A percentile compares a stretch with the other conserved stretches of the same genome.
phyloP scores from a whole-genome alignment of 768 basidiomycete genomes.

The Mycena haematopus region DNA sequence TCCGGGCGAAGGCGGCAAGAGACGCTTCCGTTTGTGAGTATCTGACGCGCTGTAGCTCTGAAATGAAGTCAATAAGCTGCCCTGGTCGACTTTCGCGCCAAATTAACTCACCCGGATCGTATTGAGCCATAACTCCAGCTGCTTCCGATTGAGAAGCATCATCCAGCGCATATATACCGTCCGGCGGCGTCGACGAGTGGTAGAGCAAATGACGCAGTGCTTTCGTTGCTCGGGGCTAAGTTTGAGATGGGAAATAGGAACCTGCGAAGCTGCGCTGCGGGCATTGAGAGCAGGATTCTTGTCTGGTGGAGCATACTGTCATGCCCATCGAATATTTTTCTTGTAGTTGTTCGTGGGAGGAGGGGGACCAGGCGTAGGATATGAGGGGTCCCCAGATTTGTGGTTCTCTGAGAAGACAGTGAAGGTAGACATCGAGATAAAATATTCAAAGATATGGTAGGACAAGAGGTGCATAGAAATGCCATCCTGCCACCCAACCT shows the following conservation, averaged over 20 bases:
- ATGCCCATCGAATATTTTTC: neutral
- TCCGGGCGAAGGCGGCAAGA: neutral
- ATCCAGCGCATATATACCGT: no score
- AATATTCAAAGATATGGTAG: neutral
- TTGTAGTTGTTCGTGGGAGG: neutral
- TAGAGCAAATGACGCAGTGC: no score
- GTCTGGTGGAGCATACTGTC: neutral
- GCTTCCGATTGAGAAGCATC: no score
- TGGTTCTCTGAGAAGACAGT: neutral
- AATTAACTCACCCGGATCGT: neutral
- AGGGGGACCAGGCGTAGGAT: neutral
- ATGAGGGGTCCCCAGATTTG: neutral
- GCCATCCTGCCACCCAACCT: no score
- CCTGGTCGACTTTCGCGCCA: neutral
- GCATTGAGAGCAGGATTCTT: neutral
- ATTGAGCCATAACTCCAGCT: neutral
- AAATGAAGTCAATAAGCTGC: neutral
- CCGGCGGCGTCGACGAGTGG: no score
- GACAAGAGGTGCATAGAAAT: neutral
- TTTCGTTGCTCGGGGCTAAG: neutral
- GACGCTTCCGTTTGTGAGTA: neutral
- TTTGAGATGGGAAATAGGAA: neutral
- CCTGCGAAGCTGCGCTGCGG: neutral
- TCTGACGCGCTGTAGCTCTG: constrained; percentile 8
- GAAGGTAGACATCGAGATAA: neutral